Conservation (phyloP, 169 alveolate species). For the Plasmodium vinckei region DNA sequence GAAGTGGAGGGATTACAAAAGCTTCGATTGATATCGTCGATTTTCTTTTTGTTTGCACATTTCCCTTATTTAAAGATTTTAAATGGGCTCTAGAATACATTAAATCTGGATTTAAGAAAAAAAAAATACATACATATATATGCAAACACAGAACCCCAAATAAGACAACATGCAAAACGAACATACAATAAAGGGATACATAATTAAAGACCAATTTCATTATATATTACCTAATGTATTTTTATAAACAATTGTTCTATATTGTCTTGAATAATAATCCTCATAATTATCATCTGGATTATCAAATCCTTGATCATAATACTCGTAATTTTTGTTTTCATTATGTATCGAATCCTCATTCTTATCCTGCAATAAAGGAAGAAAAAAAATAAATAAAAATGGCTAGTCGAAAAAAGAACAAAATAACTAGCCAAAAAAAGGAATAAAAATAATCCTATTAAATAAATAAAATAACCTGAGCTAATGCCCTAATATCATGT, state of each 20-base stretch:
- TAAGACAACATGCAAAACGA: neutral
- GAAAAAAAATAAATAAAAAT: neutral
- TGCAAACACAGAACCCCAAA: neutral
- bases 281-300: slow-evolving; percentile 41
- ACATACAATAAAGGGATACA: neutral
- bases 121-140: neutral
- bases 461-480: slow-evolving; percentile 49
- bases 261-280: slow-evolving; percentile 43
- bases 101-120: slow-evolving; percentile 18
- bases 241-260: slow-evolving; percentile 68
- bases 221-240: slow-evolving; percentile 61
- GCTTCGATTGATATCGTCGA: slow-evolving; percentile 84
- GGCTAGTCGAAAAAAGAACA: neutral
- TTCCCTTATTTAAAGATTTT: slow-evolving; percentile 62
- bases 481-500: slow-evolving; percentile 68
- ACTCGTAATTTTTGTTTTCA: slow-evolving; percentile 49
- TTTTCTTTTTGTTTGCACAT: slow-evolving; percentile 65
- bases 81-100: slow-evolving; percentile 66
- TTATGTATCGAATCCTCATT: slow-evolving; percentile 46
- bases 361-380: slow-evolving; percentile 42
- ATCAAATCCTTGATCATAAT: neutral
- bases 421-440: neutral
- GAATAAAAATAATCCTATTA: neutral
- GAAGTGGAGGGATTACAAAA: slow-evolving; percentile 86
- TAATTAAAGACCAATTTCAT: neutral